Evolutionary conservation across 108 stramenopile genomes (phyloP), one percentile per base, ranked within the genome.

Genomic region (Cyclotella atomus): DNA sequence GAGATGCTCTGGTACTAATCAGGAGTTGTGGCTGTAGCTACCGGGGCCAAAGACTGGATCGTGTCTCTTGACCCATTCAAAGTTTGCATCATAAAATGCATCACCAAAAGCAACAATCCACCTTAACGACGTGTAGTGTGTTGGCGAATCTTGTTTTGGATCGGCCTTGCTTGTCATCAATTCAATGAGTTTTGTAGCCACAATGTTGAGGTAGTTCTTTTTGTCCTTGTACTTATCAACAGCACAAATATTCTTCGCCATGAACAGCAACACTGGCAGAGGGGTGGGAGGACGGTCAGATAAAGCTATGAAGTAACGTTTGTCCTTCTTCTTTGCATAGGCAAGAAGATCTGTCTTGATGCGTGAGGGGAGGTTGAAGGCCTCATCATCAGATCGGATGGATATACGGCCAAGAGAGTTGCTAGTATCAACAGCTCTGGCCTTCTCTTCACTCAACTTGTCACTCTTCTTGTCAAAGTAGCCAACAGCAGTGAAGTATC

Each of bases 401-500:
- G 38, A 41, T 41, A 12, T 12, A 41, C 38, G 38, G 9, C 38
- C 38, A 41, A 41, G 12, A 41, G 38, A 9, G 12, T 41, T 41
- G 38, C 38, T 12, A 9, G 9, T 12, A 12, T 41, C 38, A 12
- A 41, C 38, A 9, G 9, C 12, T 41, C 38, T 41, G 12, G 38
- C 38, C 38, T 6, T 9, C 12, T 41, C 38, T 41, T n/a, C n/a
- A n/a, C n/a, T n/a, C n/a, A n/a, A n/a, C n/a, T n/a, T n/a, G n/a
- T n/a, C n/a, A n/a, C n/a, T n/a, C n/a, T n/a, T n/a, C n/a, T n/a
- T n/a, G n/a, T n/a, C n/a, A 49, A 49, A 49, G n/a, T 17, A 49
- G 4, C 47, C 47, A 49, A 49, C 47, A 49, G n/a, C 47, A n/a
- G 47, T 49, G 47, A 49, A 49, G 47, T n/a, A 49, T 10, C 47